These are phyloP conservation scores for Elsinoe ampelina DNA, from an alignment of 2,329 filamentous ascomycete species.

Conservation along the genomic window DNA sequence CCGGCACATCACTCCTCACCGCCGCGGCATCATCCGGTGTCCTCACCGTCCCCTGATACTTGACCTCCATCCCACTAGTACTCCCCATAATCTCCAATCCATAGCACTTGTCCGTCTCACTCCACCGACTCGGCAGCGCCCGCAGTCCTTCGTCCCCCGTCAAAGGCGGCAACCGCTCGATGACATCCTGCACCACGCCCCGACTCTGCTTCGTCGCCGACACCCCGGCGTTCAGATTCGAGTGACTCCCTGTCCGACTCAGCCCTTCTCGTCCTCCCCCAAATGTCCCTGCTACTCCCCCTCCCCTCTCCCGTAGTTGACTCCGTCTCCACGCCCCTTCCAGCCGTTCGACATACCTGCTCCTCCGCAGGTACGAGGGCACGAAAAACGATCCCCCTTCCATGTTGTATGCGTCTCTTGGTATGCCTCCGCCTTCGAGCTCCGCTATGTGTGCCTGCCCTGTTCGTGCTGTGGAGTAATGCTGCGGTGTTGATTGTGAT, in stretches of 20 bases:
- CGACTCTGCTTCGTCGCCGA: conserved; percentile 46
- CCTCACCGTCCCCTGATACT: conserved; percentile 48
- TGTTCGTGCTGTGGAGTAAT: conserved; percentile 17
- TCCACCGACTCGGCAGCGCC: conserved; percentile 76
- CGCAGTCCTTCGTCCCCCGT: conserved; percentile 48
- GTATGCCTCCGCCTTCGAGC: neutral
- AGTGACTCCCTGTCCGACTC: conserved; percentile 30
- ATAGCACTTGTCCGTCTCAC: conserved; percentile 61
- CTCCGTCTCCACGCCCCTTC: conserved; percentile 34
- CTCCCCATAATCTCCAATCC: conserved; percentile 66
- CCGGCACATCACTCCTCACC: conserved; percentile 72
- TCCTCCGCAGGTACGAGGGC: conserved; percentile 73
- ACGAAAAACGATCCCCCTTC: conserved; percentile 55
- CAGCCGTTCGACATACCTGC: conserved; percentile 67
- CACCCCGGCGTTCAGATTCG: conserved; percentile 33
- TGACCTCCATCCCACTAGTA: conserved; percentile 57
- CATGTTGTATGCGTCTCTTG: neutral
- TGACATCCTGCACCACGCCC: conserved; percentile 68
- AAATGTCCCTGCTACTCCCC: conserved; percentile 30
- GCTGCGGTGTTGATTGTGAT: conserved; percentile 28
- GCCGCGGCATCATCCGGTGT: conserved; percentile 67
- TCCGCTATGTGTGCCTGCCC: neutral
- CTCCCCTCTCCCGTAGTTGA: conserved; percentile 35
- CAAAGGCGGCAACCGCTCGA: conserved; percentile 59
- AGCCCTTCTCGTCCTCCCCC: conserved; percentile 35